Conservation (phyloP, 352 stramenopile genomes). For the Pythium coloratum region DNA sequence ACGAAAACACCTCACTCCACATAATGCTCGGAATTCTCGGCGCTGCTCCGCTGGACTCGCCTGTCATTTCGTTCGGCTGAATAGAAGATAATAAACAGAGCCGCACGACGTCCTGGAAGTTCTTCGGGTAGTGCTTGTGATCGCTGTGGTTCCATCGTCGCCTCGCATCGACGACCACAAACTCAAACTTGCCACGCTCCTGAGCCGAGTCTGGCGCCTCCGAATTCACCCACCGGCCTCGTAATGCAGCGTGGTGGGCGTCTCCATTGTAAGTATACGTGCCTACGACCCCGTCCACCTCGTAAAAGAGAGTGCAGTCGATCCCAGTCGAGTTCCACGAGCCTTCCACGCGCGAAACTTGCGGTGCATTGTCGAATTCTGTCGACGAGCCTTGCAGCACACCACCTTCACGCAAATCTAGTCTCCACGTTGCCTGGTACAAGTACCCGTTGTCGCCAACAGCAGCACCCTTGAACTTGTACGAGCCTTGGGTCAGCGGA, state of each 20-base stretch:
- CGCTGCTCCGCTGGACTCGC: not conserved
- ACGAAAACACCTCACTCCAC: conserved; percentile 9
- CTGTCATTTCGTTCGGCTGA: not conserved
- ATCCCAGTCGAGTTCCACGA: not conserved
- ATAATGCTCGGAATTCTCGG: not conserved
- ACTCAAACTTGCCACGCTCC: conserved; percentile 5
- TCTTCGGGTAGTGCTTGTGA: conserved; percentile 2
- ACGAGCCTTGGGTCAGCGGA: conserved; percentile 11
- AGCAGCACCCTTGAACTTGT: not conserved
- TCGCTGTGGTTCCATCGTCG: conserved; percentile 3
- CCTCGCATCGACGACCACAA: not conserved
- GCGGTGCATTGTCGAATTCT: not conserved
- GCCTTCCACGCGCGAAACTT: conserved; percentile 1
- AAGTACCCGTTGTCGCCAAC: conserved; percentile 9
- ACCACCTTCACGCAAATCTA: not conserved
- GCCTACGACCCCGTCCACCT: not conserved
- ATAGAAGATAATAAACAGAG: not conserved
- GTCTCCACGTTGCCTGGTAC: not conserved
- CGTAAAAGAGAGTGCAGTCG: not conserved
- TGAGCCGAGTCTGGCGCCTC: not conserved
- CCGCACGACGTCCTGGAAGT: not conserved
- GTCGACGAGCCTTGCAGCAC: not conserved
- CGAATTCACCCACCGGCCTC: not conserved
- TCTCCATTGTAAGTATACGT: not conserved
- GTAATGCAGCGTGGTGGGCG: not conserved